Conservation (phyloP, 2,329 filamentous ascomycete genomes). For the Gremmenia infestans region DNA sequence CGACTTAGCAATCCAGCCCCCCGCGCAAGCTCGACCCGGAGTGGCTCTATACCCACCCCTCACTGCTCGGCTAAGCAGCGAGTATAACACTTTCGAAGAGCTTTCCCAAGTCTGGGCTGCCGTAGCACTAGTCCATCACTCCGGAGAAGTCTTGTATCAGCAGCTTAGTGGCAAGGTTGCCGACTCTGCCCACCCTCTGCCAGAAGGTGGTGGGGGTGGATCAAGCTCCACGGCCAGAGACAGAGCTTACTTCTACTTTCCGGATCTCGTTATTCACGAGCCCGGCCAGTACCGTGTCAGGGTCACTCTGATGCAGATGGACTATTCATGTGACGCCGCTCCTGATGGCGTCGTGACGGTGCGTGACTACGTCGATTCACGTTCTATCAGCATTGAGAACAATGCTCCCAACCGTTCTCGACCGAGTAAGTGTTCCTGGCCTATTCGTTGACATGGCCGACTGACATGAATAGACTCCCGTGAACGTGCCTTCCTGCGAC, state of each 20-base stretch:
- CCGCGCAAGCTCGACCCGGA: conserved; percentile 20
- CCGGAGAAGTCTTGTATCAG: conserved; percentile 24
- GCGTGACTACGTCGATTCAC: conserved; percentile 25
- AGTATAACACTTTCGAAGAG: conserved; percentile 23
- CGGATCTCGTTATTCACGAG: conserved; percentile 25
- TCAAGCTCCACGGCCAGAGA: conserved; percentile 13
- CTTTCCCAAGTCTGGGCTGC: conserved; percentile 26
- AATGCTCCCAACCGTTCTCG: conserved; percentile 14
- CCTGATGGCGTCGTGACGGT: conserved; percentile 21
- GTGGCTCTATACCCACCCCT: conserved; percentile 26
- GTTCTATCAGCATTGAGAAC: conserved; percentile 24
- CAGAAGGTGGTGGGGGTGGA: conserved; percentile 9
- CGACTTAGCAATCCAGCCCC: conserved; percentile 27
- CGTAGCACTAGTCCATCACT: conserved; percentile 25
- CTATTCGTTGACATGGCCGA: background rate
- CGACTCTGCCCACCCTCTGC: conserved; percentile 28
- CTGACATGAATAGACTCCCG: conserved; percentile 22
- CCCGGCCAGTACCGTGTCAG: conserved; percentile 27
- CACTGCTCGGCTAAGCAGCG: conserved; percentile 23
- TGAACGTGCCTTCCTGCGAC: conserved; percentile 25
- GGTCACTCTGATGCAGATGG: conserved; percentile 29
- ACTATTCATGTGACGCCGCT: conserved; percentile 20
- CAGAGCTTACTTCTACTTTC: conserved; percentile 29
- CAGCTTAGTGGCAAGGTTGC: conserved; percentile 23
- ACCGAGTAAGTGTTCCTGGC: conserved; percentile 22